Conservation (phyloP, 2,329 filamentous ascomycete genomes). For the Phyllosticta ampelicida region DNA sequence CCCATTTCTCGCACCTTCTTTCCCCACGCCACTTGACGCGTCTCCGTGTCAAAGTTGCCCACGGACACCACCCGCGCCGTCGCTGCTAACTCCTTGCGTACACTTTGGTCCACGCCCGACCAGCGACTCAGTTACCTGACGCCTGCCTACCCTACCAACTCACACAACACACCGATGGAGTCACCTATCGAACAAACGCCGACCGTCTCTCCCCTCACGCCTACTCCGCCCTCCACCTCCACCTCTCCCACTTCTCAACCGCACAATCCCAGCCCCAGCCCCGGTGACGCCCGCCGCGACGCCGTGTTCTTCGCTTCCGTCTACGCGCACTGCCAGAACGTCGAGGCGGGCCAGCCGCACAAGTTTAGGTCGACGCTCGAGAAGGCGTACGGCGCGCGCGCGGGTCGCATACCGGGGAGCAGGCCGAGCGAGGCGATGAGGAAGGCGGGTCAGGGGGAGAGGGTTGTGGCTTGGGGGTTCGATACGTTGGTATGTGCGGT, state of each 20-base stretch:
- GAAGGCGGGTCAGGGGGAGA: not conserved
- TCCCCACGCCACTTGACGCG: not conserved
- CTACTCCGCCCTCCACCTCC: not conserved
- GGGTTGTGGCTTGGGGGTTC: not conserved
- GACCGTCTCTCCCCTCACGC: not conserved
- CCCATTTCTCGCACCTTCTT: not conserved
- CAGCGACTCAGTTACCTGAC: too few relatives aligned
- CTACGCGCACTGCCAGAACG: not conserved
- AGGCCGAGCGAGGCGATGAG: not conserved
- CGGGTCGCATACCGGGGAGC: not conserved
- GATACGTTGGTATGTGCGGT: not conserved
- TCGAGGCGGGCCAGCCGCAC: not conserved
- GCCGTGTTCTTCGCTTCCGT: not conserved
- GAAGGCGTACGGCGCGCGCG: slow-evolving; percentile 3
- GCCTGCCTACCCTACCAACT: not conserved
- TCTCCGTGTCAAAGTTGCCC: too few relatives aligned
- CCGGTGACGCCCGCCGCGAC: not conserved
- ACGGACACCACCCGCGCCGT: too few relatives aligned
- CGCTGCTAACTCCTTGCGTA: too few relatives aligned
- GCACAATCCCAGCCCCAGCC: too few relatives aligned
- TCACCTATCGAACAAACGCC: not conserved
- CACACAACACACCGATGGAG: not conserved
- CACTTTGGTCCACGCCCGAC: too few relatives aligned
- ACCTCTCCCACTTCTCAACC: too few relatives aligned
- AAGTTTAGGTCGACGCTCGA: not conserved